phyloP scores from a whole-genome alignment of 495 filamentous ascomycete species.

The Lepraria neglecta region DNA sequence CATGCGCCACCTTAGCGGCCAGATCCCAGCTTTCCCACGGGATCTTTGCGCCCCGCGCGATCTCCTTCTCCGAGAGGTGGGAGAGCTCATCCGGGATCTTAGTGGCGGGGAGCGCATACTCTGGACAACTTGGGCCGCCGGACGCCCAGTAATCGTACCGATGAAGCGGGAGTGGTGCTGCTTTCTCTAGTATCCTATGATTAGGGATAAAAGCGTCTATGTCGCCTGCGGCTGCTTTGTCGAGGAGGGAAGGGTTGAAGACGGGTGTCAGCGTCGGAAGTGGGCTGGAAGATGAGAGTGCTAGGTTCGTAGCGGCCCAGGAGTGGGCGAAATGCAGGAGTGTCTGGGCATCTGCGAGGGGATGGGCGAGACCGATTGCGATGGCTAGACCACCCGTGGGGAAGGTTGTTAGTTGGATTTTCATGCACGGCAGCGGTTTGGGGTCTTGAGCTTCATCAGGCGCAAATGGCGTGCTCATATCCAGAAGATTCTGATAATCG shows the following conservation, averaged over 20 bases:
- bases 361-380: slow-evolving; percentile 40
- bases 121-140: not conserved
- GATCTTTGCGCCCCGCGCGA: not conserved
- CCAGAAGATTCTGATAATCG: not conserved
- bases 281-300: slow-evolving; percentile 15
- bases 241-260: slow-evolving; percentile 33
- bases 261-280: slow-evolving; percentile 21
- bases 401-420: slow-evolving; percentile 38
- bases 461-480: not conserved
- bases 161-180: not conserved
- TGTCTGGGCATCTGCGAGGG: slow-evolving; percentile 43
- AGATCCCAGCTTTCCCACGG: slow-evolving; percentile 1
- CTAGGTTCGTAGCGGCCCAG: slow-evolving; percentile 35
- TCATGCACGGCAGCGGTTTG: slow-evolving; percentile 32
- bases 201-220: not conserved
- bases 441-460: slow-evolving; percentile 19
- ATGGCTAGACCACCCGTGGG: slow-evolving; percentile 40
- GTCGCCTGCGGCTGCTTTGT: slow-evolving; percentile 15
- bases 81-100: not conserved
- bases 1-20: not conserved
- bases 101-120: not conserved
- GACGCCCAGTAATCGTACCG: slow-evolving; percentile 11
- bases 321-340: slow-evolving; percentile 43
- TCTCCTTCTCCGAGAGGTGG: not conserved
- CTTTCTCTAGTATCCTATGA: not conserved